Evolutionary conservation across 139 green algal species (phyloP), one percentile per base, ranked within the genome.

Genomic region (Dunaliella sp.): DNA sequence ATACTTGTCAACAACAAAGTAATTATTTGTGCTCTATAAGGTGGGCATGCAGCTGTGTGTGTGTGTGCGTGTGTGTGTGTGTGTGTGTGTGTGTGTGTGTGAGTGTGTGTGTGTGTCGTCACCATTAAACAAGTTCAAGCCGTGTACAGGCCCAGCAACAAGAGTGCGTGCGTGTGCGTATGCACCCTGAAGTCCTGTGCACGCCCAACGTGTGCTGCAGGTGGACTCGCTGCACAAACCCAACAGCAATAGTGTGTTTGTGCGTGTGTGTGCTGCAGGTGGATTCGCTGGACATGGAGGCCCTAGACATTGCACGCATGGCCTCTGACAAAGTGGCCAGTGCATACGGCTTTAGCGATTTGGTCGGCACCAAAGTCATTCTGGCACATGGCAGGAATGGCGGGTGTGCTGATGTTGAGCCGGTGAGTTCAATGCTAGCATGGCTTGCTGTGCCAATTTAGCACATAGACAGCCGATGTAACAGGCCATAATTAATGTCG

Each of bases 351-450:
- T 33, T 36, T 7, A 78, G 73, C 73, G 35, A 25, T 3, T 31
- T 36, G 16, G 82, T 57, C 38, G 85, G 85, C n/a, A 30, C 34
- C 38, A 89, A 87, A 31, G 83, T 90, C 33, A 88, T 93, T 21
- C 80, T 93, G 25, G 84, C 79, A 0, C 73, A 37, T 22, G 90
- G 90, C 48, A 84, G 80, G 25, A 22, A 26, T 1, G 30, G 38
- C 1, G 88, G 86, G 37, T 73, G 65, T 74, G 90, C 90, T 25
- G 90, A 93, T 86, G 35, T 2, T 0, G 73, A 91, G 26, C 87
- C 90, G 36, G 78, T 88, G 83, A 86, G 83, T 86, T 28, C n/a
- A 33, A 26, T 30, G 16, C 30, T 35, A 34, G 31, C n/a, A 35
- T 38, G 76, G 32, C 21, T 32, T 86, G 59, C 2, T 57, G 3